Evolutionary conservation across 2,329 filamentous ascomycete genomes (phyloP), one percentile per base, ranked within the genome.

Genomic region (Fonsecaea monophora): DNA sequence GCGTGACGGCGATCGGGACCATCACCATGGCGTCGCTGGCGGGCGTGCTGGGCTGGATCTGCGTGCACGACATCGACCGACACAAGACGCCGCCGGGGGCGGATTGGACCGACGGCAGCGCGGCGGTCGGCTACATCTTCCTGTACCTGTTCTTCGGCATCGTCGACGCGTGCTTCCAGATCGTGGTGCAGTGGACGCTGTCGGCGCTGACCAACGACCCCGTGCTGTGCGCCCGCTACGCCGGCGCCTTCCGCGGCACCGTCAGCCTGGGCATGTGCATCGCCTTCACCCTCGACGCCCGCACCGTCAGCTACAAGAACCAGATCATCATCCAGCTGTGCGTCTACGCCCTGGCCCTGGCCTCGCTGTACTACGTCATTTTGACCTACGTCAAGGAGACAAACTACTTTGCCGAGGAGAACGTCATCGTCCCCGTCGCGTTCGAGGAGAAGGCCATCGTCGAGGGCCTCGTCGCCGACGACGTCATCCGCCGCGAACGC

Each of bases 331-430:
- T 66, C 4, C 66, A 70, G 50, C 58, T 72, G 12, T 53, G 55
- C 18, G 34, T 71, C 15, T 70, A 69, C 48, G 54, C 25, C 4
- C 21, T 71, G 9, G 68, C 66, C 12, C 38, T 50, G 9, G 21
- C 53, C 45, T 38, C 48, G 6, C 25, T 71, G 18, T 48, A 64
- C 37, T 55, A 48, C 45, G 50, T 72, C 34, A 57, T 65, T n/a
- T 53, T 50, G 42, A 35, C 45, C 12, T 67, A 57, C 32, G 66
- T 70, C 25, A 64, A 53, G n/a, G 68, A 72, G 18, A 72, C 68
- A 7, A 71, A 72, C 37, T 72, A 72, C 37, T 71, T 71, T 34
- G 13, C 55, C 18, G 70, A 72, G 53, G 68, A 68, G n/a, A 58
- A 58, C 42, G 70, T 72, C 21, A 70, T 72, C 53, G 70, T 70